These are phyloP conservation scores for Castanea crenata DNA, from an alignment of 306 rosid species.

Conservation along the genomic window DNA sequence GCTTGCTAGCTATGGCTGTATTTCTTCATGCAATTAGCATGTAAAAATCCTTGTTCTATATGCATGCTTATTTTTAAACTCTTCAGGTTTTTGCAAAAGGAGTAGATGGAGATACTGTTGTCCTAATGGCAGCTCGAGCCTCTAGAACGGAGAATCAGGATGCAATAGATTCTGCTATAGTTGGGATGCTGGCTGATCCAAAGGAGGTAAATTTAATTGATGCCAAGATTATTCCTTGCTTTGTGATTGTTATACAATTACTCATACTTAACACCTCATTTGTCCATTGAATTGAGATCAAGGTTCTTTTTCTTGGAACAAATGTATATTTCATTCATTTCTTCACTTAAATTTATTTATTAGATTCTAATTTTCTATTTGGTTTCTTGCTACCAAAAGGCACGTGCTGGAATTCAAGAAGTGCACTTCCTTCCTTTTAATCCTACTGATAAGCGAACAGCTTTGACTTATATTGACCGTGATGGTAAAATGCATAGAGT, in stretches of 20 bases:
- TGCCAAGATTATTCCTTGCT: not conserved
- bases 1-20: conserved; percentile 3
- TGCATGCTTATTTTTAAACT: conserved; percentile 15
- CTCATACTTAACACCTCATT: not conserved
- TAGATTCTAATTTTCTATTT: not conserved
- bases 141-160: conserved; percentile 96
- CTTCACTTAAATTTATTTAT: conserved; percentile 16
- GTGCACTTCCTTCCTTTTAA: conserved; percentile 96
- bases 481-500: conserved; percentile 93
- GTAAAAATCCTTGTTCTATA: conserved; percentile 9
- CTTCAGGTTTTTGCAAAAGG: conserved; percentile 84
- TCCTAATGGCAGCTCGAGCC: conserved; percentile 96
- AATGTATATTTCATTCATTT: not conserved
- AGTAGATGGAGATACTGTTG: conserved; percentile 85
- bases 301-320: not conserved
- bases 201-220: conserved; percentile 65
- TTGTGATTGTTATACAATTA: not conserved
- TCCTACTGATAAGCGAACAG: conserved; percentile 97
- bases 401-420: conserved; percentile 94
- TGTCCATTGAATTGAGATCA: not conserved
- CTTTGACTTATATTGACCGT: conserved; percentile 81
- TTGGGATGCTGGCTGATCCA: conserved; percentile 97
- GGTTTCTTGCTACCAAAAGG: conserved; percentile 43
- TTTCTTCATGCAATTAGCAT: not conserved
- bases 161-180: conserved; percentile 94